A percentile compares a stretch with the other conserved stretches of the same genome.
Evolutionary conservation across 225 moss, liverwort and hornwort genomes (phyloP).

Genomic region (Neckera pumila): DNA sequence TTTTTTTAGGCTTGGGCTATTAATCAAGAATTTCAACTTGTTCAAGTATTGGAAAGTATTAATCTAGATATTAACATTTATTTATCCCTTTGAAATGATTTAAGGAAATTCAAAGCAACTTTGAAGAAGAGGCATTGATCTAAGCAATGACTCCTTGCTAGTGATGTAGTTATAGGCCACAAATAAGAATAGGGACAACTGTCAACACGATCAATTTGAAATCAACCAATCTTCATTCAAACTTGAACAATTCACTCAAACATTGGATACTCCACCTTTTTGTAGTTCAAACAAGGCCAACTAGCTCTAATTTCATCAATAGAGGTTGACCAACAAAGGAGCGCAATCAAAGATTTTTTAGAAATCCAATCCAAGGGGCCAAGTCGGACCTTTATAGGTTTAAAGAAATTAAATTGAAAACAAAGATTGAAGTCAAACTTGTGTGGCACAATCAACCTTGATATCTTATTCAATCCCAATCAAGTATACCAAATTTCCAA

Average conservation of each 20-base stretch:
- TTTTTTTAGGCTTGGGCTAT: too few relatives aligned
- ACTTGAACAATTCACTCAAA: background rate
- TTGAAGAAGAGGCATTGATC: background rate
- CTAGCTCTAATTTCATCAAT: rapidly evolving
- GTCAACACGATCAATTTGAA: background rate
- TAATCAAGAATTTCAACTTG: too few relatives aligned
- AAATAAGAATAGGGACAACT: rapidly evolving
- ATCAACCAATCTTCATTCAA: background rate
- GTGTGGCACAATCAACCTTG: too few relatives aligned
- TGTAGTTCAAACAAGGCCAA: rapidly evolving
- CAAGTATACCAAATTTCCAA: too few relatives aligned
- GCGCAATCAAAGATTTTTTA: rapidly evolving
- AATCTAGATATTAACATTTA: background rate
- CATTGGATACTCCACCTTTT: background rate
- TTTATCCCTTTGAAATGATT: too few relatives aligned
- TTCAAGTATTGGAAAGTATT: too few relatives aligned
- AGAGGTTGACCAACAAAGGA: background rate
- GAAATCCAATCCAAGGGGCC: background rate
- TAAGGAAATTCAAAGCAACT: background rate
- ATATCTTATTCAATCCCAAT: too few relatives aligned
- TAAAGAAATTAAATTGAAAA: background rate
- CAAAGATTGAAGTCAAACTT: background rate
- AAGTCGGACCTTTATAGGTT: background rate
- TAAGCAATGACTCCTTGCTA: background rate
- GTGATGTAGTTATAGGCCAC: too few relatives aligned